These are phyloP conservation scores for Boletus vinaceobasis DNA, from an alignment of 768 basidiomycete species.

Conservation along the genomic window DNA sequence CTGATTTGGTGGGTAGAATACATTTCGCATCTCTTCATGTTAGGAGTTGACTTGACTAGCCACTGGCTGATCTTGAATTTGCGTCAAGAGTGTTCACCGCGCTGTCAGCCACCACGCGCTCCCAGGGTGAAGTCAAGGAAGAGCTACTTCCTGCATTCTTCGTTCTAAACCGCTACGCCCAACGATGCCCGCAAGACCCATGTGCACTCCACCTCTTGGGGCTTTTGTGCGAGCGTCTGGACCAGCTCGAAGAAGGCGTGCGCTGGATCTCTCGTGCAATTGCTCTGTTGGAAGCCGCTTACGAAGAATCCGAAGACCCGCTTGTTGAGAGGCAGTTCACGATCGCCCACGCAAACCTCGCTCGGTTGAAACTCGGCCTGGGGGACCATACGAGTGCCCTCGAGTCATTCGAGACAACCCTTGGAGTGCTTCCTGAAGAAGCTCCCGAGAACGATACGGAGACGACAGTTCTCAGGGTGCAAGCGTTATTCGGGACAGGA, in stretches of 20 bases:
- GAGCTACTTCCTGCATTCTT: constrained; percentile 76
- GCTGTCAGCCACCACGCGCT: constrained; percentile 23
- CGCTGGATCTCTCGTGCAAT: constrained; percentile 61
- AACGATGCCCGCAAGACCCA: constrained; percentile 63
- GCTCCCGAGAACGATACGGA: constrained; percentile 31
- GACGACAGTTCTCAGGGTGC: constrained; percentile 47
- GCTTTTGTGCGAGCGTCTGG: constrained; percentile 81
- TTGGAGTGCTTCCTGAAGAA: constrained; percentile 64
- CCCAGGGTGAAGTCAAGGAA: constrained; percentile 32
- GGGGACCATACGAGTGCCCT: constrained; percentile 58
- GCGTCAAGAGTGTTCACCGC: constrained; percentile 56
- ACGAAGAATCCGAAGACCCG: constrained; percentile 84
- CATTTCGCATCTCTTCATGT: neutral
- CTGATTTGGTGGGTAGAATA: constrained; percentile 48
- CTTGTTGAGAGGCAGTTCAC: constrained; percentile 74
- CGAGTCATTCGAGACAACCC: constrained; percentile 67
- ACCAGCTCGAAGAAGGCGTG: constrained; percentile 60
- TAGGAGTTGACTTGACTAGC: constrained; percentile 41
- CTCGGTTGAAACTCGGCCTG: constrained; percentile 64
- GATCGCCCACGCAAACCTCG: constrained; percentile 79
- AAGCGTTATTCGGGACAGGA: constrained; percentile 69
- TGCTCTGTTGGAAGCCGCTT: constrained; percentile 72
- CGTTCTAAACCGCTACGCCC: constrained; percentile 72
- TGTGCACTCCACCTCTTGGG: constrained; percentile 80
- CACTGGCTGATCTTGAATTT: constrained; percentile 77